Evolutionary conservation across 805 yeast species (phyloP), one percentile per base, ranked within the genome.

Genomic region (Zygoascus bituminiphila): DNA sequence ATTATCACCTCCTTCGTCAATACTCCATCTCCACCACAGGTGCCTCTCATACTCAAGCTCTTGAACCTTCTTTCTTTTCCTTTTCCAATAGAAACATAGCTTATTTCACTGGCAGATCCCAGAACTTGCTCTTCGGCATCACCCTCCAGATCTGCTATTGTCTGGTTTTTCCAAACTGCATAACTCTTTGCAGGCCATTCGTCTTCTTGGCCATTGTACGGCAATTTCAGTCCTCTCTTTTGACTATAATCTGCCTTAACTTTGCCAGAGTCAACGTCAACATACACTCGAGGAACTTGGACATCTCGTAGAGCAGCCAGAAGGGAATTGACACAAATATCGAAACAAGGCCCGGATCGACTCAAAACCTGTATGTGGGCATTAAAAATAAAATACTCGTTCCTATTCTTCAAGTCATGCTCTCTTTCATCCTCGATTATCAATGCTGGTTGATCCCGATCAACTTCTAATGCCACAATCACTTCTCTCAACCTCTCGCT

Each of bases 261-360:
- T 62, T 58, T 74, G 75, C 53, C 42, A 71, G 72, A 29, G 74
- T 78, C 52, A 71, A 73, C 63, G 54, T 83, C 86, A 40, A 82
- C 66, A 54, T 76, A 82, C 5, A 86, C 79, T 33, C 73, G 65
- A 2, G 97, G 97, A 25, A 89, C 68, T 54, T 69, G 68, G 2
- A 81, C 75, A 46, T 74, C 70, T 47, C 72, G 61, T 48, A 89
- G 66, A 0, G 95, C 93, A 26, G 73, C 67, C 4, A 84, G 59
- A 21, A 87, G 63, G 2, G 89, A 77, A 19, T 75, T 77, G 79
- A 88, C 83, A 42, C 85, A 82, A 9, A 82, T 65, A 58, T 88
- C 96, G 57, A 80, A 81, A 23, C 84, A 67, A 2, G 96, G 94
- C 0, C 95, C 95, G 1, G 86, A 73, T 50, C 93, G 76, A 44